Conservation (phyloP, 176 grass and related monocot species). For the Pontederia crassipes region DNA sequence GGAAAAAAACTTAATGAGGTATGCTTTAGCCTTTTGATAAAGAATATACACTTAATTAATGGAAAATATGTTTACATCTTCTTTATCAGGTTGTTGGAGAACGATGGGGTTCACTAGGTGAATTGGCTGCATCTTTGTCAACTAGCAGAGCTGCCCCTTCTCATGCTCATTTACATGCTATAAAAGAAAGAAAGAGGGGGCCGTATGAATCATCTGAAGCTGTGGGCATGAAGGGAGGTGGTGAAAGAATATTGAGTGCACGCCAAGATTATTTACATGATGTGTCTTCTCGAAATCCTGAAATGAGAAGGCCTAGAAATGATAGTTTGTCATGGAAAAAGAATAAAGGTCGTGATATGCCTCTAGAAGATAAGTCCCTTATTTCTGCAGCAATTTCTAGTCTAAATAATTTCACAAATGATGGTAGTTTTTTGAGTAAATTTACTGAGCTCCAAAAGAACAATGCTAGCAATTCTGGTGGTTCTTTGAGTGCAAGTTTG, state of each 20-base stretch:
- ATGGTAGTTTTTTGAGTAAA: slow-evolving; percentile 83
- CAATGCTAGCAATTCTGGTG: slow-evolving; percentile 18
- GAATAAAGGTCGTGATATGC: slow-evolving; percentile 40
- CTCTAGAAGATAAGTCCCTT: slow-evolving; percentile 58
- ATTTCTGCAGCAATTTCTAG: slow-evolving; percentile 56
- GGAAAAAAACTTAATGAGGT: slow-evolving; percentile 72
- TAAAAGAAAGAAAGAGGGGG: slow-evolving; percentile 56
- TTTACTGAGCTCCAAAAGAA: slow-evolving; percentile 37
- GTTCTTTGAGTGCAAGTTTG: slow-evolving; percentile 3
- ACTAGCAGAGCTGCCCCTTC: slow-evolving; percentile 43
- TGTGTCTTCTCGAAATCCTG: slow-evolving; percentile 56
- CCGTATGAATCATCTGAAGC: slow-evolving; percentile 36
- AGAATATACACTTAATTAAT: not conserved
- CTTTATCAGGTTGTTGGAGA: slow-evolving; percentile 54
- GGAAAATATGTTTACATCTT: slow-evolving; percentile 1
- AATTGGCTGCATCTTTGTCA: slow-evolving; percentile 66
- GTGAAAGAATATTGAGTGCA: slow-evolving; percentile 19
- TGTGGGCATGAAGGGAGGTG: slow-evolving; percentile 21
- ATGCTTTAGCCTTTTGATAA: slow-evolving; percentile 3
- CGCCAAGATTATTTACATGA: slow-evolving; percentile 46
- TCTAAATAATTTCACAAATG: slow-evolving; percentile 72
- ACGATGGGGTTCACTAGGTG: slow-evolving; percentile 73
- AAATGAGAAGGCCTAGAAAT: slow-evolving; percentile 74
- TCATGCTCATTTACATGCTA: slow-evolving; percentile 70
- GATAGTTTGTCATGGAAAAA: slow-evolving; percentile 73